Evolutionary conservation across 1,139 yeast genomes (phyloP).

Genomic region (Saccharomycopsis crataegensis): DNA sequence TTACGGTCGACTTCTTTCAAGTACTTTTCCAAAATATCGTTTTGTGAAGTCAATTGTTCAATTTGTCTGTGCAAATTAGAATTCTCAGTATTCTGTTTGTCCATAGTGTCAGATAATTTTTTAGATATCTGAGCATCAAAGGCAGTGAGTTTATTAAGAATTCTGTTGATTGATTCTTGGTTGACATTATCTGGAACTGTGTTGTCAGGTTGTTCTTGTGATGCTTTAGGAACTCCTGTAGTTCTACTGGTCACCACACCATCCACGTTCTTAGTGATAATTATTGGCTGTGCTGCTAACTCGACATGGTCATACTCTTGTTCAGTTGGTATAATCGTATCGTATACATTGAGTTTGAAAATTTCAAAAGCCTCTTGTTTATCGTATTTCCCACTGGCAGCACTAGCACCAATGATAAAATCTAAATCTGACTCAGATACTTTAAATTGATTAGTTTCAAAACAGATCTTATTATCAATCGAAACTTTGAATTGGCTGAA

Average conservation of each 20-base stretch:
- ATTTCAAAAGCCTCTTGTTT: constrained; percentile 15
- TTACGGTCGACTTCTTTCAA: constrained; percentile 19
- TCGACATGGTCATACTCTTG: constrained; percentile 15
- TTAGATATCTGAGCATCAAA: constrained; percentile 12
- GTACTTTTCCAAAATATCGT: constrained; percentile 17
- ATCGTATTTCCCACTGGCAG: constrained; percentile 23
- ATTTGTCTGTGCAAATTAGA: constrained; percentile 9
- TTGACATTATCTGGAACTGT: neutral
- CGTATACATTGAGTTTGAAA: constrained; percentile 16
- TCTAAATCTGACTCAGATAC: constrained; percentile 32
- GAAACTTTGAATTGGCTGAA: constrained; percentile 50
- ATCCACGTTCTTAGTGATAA: constrained; percentile 11
- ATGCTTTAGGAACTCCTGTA: neutral
- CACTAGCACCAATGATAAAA: constrained; percentile 47
- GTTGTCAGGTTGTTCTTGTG: neutral
- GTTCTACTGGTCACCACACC: constrained; percentile 4
- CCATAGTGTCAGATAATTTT: constrained; percentile 11
- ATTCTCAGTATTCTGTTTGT: constrained; percentile 13
- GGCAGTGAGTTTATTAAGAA: constrained; percentile 10
- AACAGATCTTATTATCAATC: constrained; percentile 61
- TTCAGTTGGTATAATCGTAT: constrained; percentile 12
- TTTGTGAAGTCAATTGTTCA: constrained; percentile 9
- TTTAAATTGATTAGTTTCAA: constrained; percentile 49
- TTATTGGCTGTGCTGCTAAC: constrained; percentile 18
- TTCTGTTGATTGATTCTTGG: constrained; percentile 5